Evolutionary conservation across 2,329 filamentous ascomycete genomes (phyloP), one percentile per base, ranked within the genome.

Genomic region (Fusarium virguliforme): DNA sequence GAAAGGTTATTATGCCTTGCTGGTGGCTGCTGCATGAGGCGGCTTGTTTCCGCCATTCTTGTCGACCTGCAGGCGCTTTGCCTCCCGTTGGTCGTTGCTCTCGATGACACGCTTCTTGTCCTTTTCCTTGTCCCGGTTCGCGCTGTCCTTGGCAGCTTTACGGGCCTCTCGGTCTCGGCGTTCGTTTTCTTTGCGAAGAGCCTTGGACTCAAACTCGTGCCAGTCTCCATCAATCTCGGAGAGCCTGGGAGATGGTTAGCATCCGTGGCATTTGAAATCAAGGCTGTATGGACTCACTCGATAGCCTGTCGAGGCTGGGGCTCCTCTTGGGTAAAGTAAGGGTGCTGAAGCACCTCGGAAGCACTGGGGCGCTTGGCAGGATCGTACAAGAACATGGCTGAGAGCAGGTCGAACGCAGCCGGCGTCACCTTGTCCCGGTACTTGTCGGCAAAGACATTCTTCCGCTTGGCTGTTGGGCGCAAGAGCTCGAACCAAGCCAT

Each of bases 151-250:
- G 18, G 80, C 81, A 1, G 83, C 81, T 43, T 83, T 84, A 4
- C 83, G 82, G 8, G 85, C 86, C 60, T 89, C 87, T 62, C 85
- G 83, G 30, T 89, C 87, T 67, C 85, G 86, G 60, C 89, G 89
- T 79, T 96, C 94, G 74, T 94, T 95, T 80, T 98, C 95, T 74
- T 96, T 96, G 34, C 96, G 88, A 28, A 97, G 86, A 15, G 94
- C 95, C 83, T 99, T 99, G 62, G 94, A 97, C 83, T 99, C 96
- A 76, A 98, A 97, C 79, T 99, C 96, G 79, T 99, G 96, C 96
- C 96, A 99, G 76, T 99, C 96, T 24, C 96, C 96, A 75, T 96
- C 90, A 32, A 99, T 87, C 54, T 91, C 85, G 65, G 91, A 90
- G 55, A 99, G 87, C 76, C 92, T 93, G 69, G 38, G 60, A 50